Percentiles rank a stretch among this genome's conserved stretches.
phyloP scores from a whole-genome alignment of 768 basidiomycete species.

The Leccinum broughii region DNA sequence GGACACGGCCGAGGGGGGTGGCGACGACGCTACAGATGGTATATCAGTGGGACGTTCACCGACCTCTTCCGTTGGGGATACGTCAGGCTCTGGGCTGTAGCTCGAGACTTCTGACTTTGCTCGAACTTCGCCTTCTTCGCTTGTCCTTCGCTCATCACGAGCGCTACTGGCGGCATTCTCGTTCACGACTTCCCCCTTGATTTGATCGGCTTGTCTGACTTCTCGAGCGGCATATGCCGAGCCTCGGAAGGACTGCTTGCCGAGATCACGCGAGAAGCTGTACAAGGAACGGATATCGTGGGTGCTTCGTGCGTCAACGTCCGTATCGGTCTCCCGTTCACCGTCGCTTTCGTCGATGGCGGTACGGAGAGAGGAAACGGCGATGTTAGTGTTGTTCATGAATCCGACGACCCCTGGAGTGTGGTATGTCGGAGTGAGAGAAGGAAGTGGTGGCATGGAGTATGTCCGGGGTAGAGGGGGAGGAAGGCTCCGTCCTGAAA shows the following conservation, averaged over 20 bases:
- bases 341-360: constrained; percentile 38
- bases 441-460: constrained; percentile 34
- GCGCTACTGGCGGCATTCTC: constrained; percentile 13
- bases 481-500: constrained; percentile 31
- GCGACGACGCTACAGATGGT: constrained; percentile 31
- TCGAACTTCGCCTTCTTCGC: constrained; percentile 13
- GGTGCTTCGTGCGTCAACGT: constrained; percentile 27
- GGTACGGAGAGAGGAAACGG: constrained; percentile 36
- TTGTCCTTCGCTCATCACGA: constrained; percentile 12
- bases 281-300: constrained; percentile 34
- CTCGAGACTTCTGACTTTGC: constrained; percentile 18
- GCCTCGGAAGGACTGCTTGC: constrained; percentile 26
- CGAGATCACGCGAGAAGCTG: constrained; percentile 34
- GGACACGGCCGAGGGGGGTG: constrained; percentile 34
- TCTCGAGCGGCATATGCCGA: constrained; percentile 29
- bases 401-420: constrained; percentile 28
- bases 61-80: constrained; percentile 25
- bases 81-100: constrained; percentile 19
- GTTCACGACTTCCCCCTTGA: constrained; percentile 24
- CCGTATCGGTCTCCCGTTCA: constrained; percentile 35
- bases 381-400: constrained; percentile 37
- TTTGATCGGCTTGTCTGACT: constrained; percentile 17
- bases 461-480: constrained; percentile 35
- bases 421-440: constrained; percentile 30
- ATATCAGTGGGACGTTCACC: constrained; percentile 23